Evolutionary conservation across 176 grass and related monocot genomes (phyloP).

Genomic region (Rhipidocladum racemiflorum): DNA sequence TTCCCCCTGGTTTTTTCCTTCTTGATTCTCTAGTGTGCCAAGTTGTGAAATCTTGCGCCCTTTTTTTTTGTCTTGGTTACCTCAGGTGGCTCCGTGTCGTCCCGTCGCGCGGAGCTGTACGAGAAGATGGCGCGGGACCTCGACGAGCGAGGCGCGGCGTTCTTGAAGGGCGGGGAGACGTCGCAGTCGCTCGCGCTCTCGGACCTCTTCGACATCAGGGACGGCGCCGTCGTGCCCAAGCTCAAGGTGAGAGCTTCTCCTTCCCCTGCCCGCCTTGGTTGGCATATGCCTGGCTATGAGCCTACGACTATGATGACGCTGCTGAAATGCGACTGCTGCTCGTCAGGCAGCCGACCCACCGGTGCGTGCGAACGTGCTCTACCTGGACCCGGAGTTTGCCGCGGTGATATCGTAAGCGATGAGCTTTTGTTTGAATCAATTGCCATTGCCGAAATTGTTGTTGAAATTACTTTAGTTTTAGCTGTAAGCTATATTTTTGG

Average conservation of each 20-base stretch:
- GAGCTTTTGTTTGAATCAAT: neutral
- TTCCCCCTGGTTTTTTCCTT: neutral
- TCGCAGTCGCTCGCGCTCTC: conserved; percentile 80
- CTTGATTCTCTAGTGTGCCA: neutral
- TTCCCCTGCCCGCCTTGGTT: neutral
- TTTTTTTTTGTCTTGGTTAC: neutral
- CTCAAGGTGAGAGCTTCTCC: conserved; percentile 51
- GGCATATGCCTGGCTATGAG: neutral
- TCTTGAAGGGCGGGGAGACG: conserved; percentile 79
- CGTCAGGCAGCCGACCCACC: conserved; percentile 68
- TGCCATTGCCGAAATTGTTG: neutral
- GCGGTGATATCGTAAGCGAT: conserved; percentile 63
- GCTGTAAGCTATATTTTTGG: neutral
- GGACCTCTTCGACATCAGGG: conserved; percentile 66
- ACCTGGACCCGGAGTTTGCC: conserved; percentile 52
- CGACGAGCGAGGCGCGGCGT: conserved; percentile 64
- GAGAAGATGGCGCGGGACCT: conserved; percentile 74
- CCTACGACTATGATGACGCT: neutral
- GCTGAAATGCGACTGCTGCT: neutral
- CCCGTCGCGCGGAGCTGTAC: conserved; percentile 65
- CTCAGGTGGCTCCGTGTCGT: conserved; percentile 44
- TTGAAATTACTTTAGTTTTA: neutral
- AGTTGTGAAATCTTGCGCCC: neutral
- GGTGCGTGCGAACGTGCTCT: conserved; percentile 84
- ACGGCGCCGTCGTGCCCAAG: conserved; percentile 63